phyloP scores from a whole-genome alignment of 768 basidiomycete species.

The Tubosaeta sp. region DNA sequence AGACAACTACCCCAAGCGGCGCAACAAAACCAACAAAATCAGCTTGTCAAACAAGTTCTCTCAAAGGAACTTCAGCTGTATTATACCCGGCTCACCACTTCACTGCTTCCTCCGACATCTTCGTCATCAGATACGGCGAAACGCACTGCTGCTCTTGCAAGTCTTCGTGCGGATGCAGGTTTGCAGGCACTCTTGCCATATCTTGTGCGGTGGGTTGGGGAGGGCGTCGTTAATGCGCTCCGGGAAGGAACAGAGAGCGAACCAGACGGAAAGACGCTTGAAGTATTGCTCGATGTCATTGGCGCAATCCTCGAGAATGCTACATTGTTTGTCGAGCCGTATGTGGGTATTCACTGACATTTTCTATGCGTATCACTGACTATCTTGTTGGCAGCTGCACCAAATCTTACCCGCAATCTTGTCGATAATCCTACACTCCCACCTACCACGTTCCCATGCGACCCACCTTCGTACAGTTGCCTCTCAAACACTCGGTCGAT shows the following conservation, averaged over 20 bases:
- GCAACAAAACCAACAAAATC: slow-evolving; percentile 57
- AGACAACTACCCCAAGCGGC: slow-evolving; percentile 26
- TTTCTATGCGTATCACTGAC: neutral
- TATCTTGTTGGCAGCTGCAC: slow-evolving; percentile 58
- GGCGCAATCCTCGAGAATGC: slow-evolving; percentile 81
- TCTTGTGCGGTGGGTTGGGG: slow-evolving; percentile 91
- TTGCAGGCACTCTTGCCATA: slow-evolving; percentile 90
- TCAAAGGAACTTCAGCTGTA: slow-evolving; percentile 94
- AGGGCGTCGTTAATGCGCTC: slow-evolving; percentile 71
- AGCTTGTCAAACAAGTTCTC: slow-evolving; percentile 86
- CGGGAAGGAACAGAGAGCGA: slow-evolving; percentile 48
- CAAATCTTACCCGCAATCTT: slow-evolving; percentile 93
- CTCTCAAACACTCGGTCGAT: slow-evolving; percentile 76
- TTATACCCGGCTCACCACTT: slow-evolving; percentile 85
- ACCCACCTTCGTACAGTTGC: slow-evolving; percentile 73
- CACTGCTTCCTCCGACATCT: slow-evolving; percentile 61
- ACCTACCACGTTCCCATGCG: slow-evolving; percentile 68
- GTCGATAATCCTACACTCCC: slow-evolving; percentile 84
- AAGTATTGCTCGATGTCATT: slow-evolving; percentile 80
- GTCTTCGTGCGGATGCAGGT: slow-evolving; percentile 85
- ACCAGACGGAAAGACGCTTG: slow-evolving; percentile 65
- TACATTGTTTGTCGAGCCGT: slow-evolving; percentile 92
- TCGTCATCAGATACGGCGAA: slow-evolving; percentile 56
- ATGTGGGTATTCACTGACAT: slow-evolving; percentile 54
- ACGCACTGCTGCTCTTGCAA: slow-evolving; percentile 85